These are phyloP conservation scores for Amanita jacksonii DNA, from an alignment of 768 basidiomycete genomes.

Conservation along the genomic window DNA sequence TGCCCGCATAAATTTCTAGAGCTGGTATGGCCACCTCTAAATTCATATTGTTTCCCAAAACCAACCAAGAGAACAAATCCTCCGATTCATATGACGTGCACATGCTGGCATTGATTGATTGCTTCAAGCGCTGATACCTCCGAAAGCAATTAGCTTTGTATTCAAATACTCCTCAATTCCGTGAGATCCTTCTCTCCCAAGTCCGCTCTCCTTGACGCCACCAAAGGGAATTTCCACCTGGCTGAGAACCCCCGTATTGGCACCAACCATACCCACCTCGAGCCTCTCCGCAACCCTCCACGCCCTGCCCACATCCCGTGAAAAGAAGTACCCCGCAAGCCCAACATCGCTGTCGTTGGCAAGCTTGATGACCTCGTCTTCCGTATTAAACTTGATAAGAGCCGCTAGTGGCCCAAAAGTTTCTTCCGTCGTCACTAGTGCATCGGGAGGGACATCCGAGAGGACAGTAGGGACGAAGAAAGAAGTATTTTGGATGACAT, in stretches of 20 bases:
- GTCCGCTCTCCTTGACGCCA: constrained; percentile 84
- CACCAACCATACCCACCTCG: constrained; percentile 88
- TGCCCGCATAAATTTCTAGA: no score
- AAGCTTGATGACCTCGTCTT: constrained; percentile 81
- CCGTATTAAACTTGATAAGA: constrained; percentile 83
- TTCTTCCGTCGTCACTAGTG: constrained; percentile 70
- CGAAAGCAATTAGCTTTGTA: constrained; percentile 73
- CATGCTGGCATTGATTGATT: no score
- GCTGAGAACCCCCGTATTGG: constrained; percentile 73
- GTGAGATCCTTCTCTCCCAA: constrained; percentile 77
- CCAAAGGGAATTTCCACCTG: constrained; percentile 82
- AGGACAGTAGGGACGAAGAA: constrained; percentile 90
- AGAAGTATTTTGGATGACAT: constrained; percentile 42
- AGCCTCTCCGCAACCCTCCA: constrained; percentile 93
- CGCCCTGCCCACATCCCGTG: constrained; percentile 72
- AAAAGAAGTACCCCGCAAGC: constrained; percentile 92
- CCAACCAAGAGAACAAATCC: no score
- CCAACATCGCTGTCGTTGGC: constrained; percentile 83
- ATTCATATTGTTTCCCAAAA: no score
- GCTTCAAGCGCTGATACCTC: constrained; percentile 42
- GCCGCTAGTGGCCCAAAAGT: constrained; percentile 93
- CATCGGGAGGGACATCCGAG: constrained; percentile 64
- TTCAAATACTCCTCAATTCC: constrained; percentile 89
- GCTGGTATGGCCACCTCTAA: no score
- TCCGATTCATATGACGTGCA: no score